Conservation (phyloP, 768 basidiomycete species). For the Hygrocybe coccinea region DNA sequence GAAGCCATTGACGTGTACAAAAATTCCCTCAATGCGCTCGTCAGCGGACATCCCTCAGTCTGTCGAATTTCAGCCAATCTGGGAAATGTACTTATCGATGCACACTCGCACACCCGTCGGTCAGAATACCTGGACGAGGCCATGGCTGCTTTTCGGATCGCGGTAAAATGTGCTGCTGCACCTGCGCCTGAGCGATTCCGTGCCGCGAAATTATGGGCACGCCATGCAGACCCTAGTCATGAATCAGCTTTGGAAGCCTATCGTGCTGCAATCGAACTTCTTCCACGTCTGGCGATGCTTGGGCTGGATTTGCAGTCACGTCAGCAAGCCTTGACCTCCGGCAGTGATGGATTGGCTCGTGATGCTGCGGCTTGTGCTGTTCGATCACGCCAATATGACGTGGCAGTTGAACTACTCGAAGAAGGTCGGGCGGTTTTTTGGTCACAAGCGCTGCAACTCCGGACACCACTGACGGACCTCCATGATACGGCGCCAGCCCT, state of each 20-base stretch:
- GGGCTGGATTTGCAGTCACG: conserved; percentile 17
- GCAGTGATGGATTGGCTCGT: conserved; percentile 19
- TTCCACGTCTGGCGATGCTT: conserved; percentile 15
- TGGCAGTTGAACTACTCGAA: conserved; percentile 30
- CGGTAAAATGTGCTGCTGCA: conserved; percentile 11
- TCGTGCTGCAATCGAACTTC: conserved; percentile 21
- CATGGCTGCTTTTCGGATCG: conserved; percentile 17
- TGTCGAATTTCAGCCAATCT: conserved; percentile 5
- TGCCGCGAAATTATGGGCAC: not conserved
- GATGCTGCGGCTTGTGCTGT: conserved; percentile 27
- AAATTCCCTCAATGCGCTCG: conserved; percentile 11
- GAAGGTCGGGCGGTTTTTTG: conserved; percentile 30
- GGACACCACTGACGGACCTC: conserved; percentile 20
- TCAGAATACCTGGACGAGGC: conserved; percentile 19
- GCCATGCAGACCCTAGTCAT: conserved; percentile 10
- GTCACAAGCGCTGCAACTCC: conserved; percentile 27
- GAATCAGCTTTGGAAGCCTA: conserved; percentile 28
- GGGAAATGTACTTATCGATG: not conserved
- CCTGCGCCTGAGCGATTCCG: conserved; percentile 8
- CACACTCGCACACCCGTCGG: not conserved
- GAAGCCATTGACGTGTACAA: conserved; percentile 22
- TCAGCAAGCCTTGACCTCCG: conserved; percentile 13
- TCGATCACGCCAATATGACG: conserved; percentile 17
- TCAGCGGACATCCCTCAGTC: conserved; percentile 14
- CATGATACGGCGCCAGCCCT: conserved; percentile 16